Percentiles rank a stretch among this genome's conserved stretches.
phyloP scores from a whole-genome alignment of 2,329 filamentous ascomycete species.

The Neofusicoccum laricinum region DNA sequence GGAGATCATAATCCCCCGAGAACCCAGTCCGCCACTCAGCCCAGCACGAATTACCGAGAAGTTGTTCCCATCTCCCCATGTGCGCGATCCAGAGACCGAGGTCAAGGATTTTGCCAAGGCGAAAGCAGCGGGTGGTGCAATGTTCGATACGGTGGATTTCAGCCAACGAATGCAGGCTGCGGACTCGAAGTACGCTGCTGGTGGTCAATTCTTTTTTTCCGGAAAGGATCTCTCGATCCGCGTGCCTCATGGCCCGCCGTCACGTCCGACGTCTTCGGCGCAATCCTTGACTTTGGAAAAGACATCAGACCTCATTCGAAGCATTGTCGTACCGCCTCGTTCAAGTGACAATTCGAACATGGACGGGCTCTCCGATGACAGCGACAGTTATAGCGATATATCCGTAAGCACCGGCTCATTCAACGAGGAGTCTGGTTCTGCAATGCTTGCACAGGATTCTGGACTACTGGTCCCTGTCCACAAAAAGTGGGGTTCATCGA shows the following conservation, averaged over 20 bases:
- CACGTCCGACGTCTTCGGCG: conserved; percentile 6
- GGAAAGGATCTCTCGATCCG: not conserved
- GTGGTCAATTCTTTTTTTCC: conserved; percentile 42
- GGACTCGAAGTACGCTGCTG: conserved; percentile 52
- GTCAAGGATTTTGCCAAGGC: not conserved
- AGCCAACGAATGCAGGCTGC: conserved; percentile 46
- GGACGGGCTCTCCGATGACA: not conserved
- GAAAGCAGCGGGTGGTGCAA: conserved; percentile 35
- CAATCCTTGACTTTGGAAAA: not conserved
- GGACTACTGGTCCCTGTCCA: not conserved
- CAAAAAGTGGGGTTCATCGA: not conserved
- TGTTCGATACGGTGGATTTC: conserved; percentile 54
- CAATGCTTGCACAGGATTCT: not conserved
- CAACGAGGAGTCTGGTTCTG: not conserved
- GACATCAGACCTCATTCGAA: not conserved
- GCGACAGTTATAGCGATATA: conserved; percentile 7
- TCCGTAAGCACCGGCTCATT: conserved; percentile 1
- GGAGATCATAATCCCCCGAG: not conserved
- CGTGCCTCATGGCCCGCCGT: not conserved
- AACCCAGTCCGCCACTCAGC: conserved; percentile 14
- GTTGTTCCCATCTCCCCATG: conserved; percentile 2
- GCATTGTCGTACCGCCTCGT: not conserved
- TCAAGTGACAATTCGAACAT: not conserved
- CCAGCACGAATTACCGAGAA: conserved; percentile 8
- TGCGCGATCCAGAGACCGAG: not conserved